Conservation (phyloP, 2,329 filamentous ascomycete genomes). For the Penicillium polonicum region DNA sequence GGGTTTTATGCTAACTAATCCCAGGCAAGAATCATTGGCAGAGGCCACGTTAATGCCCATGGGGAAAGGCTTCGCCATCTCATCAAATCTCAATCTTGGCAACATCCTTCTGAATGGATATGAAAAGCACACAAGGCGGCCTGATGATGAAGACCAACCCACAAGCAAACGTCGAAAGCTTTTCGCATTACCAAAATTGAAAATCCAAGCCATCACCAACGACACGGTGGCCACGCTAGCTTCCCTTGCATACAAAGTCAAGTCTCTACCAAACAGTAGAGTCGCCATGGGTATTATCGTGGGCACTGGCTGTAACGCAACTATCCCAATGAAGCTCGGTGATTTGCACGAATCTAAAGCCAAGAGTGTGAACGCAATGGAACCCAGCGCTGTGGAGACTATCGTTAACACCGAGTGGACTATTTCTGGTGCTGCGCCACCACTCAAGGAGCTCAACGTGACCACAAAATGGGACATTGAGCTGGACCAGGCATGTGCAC, state of each 20-base stretch:
- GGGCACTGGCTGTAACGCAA: constrained; percentile 78
- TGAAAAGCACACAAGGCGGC: constrained; percentile 49
- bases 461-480: constrained; percentile 69
- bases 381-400: constrained; percentile 59
- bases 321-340: constrained; percentile 66
- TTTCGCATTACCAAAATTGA: constrained; percentile 61
- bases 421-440: constrained; percentile 70
- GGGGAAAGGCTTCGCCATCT: constrained; percentile 60
- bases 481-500: constrained; percentile 66
- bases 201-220: constrained; percentile 74
- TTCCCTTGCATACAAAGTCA: constrained; percentile 71
- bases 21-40: constrained; percentile 52
- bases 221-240: constrained; percentile 78
- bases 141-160: constrained; percentile 40
- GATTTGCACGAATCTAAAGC: constrained; percentile 65
- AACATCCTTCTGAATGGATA: constrained; percentile 56
- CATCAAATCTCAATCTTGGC: constrained; percentile 54
- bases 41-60: constrained; percentile 58
- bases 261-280: constrained; percentile 59
- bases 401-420: constrained; percentile 84
- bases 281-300: constrained; percentile 79
- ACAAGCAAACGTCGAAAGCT: constrained; percentile 47
- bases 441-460: constrained; percentile 59
- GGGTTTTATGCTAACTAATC: constrained; percentile 14
- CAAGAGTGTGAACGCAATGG: constrained; percentile 48